Evolutionary conservation across 305 asterid species (phyloP).

Genomic region (Fraxinus nigra): DNA sequence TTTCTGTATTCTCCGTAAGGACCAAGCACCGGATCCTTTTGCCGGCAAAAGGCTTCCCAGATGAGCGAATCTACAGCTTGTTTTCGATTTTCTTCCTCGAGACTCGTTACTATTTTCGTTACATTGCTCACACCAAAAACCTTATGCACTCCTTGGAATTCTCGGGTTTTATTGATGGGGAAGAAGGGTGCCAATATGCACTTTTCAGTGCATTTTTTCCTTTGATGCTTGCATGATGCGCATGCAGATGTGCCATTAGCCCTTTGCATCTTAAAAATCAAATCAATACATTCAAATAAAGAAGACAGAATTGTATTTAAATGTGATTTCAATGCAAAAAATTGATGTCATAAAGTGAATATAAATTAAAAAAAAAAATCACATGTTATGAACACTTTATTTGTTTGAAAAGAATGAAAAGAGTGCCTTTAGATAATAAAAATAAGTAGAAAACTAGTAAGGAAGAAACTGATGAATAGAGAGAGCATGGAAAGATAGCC

Average conservation of each 20-base stretch:
- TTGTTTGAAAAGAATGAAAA: slow-evolving; percentile 36
- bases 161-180: slow-evolving; percentile 45
- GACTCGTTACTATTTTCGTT: slow-evolving; percentile 44
- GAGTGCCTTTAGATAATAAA: slow-evolving; percentile 35
- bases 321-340: not conserved
- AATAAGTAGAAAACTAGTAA: slow-evolving; percentile 32
- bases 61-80: slow-evolving; percentile 58
- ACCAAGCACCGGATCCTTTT: slow-evolving; percentile 62
- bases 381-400: slow-evolving; percentile 18
- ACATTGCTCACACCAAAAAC: slow-evolving; percentile 78
- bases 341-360: slow-evolving; percentile 12
- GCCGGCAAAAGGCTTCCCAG: slow-evolving; percentile 80
- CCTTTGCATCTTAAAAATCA: slow-evolving; percentile 39
- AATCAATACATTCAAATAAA: not conserved
- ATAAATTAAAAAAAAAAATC: not conserved
- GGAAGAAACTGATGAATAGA: slow-evolving; percentile 25
- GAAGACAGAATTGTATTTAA: not conserved
- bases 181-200: slow-evolving; percentile 65
- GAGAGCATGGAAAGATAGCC: slow-evolving; percentile 45
- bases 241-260: slow-evolving; percentile 55
- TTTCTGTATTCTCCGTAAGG: slow-evolving; percentile 60
- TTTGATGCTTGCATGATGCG: slow-evolving; percentile 93
- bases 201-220: slow-evolving; percentile 73
- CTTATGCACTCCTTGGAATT: slow-evolving; percentile 78
- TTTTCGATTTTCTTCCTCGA: slow-evolving; percentile 43